Base-by-base conservation (phyloP, 306 rosid genomes). In the Carpinus viminea region DNA sequence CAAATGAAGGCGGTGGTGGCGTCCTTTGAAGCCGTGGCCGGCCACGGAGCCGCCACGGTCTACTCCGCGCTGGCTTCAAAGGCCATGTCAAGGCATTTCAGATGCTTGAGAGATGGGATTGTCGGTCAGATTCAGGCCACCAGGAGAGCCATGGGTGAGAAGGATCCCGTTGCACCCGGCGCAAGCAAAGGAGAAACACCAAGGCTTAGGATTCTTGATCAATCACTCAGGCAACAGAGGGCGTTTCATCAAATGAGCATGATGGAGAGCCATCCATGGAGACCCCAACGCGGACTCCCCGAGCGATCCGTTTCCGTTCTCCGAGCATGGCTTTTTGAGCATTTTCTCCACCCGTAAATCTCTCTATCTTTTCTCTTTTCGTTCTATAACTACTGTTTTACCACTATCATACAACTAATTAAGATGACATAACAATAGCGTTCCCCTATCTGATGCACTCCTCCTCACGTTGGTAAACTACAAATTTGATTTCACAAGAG, bases 221-320 rank as follows among this genome's bases (percentile, higher is more conserved):
- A 90, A 72, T 48, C 96, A 11, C 76, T 96, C 0, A 83, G 98
- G 24, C 97, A 93, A 78, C 98, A 93, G 68, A 82, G 92, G 57
- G 98, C 97, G 1, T 93, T 91, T 45, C 99, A 96, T 43, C 99
- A 96, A 80, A 91, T 93, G 78, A 88, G 59, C 83, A 83, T 96
- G 89, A 93, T 96, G 96, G 99, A 96, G 73, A 89, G 79, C 11
- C 99, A 96, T 75, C 99, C 99, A 1, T 94, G 98, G 98, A 81
- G 98, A 34, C 98, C 98, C 51, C 98, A 94, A 74, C 98, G 98
- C 17, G 98, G 98, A 81, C 98, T 94, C 41, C 98, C 98, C 0
- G 97, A 94, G 48, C 80, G 97, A 7, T 91, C 98, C 3, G 98
- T 94, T 70, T 92, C 98, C 0, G 80, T 94, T 60, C 97, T 94